Evolutionary conservation across 495 filamentous ascomycete species (phyloP), one percentile per base, ranked within the genome.

Genomic region (Penicillium cataractarum): DNA sequence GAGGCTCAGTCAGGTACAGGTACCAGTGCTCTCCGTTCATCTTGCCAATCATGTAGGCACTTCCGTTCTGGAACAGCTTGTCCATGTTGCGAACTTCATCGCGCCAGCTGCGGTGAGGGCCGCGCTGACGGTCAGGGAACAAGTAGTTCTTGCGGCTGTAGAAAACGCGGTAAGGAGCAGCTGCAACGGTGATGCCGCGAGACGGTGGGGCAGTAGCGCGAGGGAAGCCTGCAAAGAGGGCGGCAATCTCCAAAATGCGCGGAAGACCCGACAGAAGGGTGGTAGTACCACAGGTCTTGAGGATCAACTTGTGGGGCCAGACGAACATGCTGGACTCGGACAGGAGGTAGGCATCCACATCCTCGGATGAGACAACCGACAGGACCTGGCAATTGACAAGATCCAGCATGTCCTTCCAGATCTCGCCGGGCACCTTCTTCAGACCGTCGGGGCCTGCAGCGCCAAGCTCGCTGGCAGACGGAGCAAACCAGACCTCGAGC

Each of bases 21-120:
- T 98, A 98, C 96, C 96, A 99, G 70, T 99, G 96, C 77, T 98
- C 96, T 62, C 95, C 94, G 70, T 99, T 99, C 93, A 98, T 97
- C 76, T 97, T 97, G 65, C 96, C 96, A 63, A 99, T 95, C 93
- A 98, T 96, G 78, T 99, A 99, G 32, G 96, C 96, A 75, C 94
- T 98, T 44, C 96, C 96, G 58, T 91, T 90, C 50, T 89, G 82
- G 74, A 98, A 98, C 69, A 91, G 89, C 68, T 87, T 86, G 78
- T 99, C 96, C 61, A 99, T 82, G 63, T 86, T 95, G 58, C 86
- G 88, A 65, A 99, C 96, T 72, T 99, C 96, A 67, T 97, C 87
- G 65, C 92, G 88, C 96, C 96, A 99, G 86, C 93, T 98, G 60
- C 92, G 89, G 74, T 99, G 96, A 51, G 96, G 96, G 35, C 93